Evolutionary conservation across 768 basidiomycete genomes (phyloP).

Genomic region (Tremella fuciformis): DNA sequence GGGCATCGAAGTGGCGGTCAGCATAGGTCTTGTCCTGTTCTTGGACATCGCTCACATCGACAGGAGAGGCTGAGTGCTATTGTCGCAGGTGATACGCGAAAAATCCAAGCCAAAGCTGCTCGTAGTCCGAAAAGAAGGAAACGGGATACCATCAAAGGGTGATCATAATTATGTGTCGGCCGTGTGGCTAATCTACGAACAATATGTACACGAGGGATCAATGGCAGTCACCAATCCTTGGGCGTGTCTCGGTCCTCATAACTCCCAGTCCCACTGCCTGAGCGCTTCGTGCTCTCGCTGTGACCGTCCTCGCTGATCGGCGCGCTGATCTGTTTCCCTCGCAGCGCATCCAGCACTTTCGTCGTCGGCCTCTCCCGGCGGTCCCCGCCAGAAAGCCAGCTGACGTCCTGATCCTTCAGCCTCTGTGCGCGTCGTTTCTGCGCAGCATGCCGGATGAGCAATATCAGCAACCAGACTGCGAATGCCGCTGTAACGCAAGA

Average conservation of each 20-base stretch:
- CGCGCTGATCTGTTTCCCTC: constrained; percentile 15
- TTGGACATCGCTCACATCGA: neutral
- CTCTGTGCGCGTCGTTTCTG: neutral
- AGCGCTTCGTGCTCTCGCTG: neutral
- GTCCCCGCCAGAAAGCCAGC: constrained; percentile 9
- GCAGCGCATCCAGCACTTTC: constrained; percentile 20
- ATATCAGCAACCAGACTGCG: neutral
- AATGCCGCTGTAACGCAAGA: constrained; percentile 5
- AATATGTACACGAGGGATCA: neutral
- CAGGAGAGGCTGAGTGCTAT: neutral
- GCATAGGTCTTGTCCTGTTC: neutral
- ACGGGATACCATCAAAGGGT: too few relatives aligned
- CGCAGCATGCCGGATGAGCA: neutral
- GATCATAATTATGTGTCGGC: too few relatives aligned
- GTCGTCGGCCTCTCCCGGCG: constrained; percentile 12
- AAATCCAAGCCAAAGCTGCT: constrained; percentile 3
- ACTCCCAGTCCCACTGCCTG: constrained; percentile 6
- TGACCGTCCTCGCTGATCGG: constrained; percentile 20
- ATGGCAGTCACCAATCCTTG: constrained; percentile 3
- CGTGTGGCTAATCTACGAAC: neutral
- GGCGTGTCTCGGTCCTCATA: neutral
- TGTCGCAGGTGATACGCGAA: neutral
- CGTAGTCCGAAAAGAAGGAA: too few relatives aligned
- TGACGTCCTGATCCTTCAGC: neutral
- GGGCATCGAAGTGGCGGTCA: constrained; percentile 8